Evolutionary conservation across 169 alveolate genomes (phyloP), one percentile per base, ranked within the genome.

Genomic region (Plasmodium blacklocki): DNA sequence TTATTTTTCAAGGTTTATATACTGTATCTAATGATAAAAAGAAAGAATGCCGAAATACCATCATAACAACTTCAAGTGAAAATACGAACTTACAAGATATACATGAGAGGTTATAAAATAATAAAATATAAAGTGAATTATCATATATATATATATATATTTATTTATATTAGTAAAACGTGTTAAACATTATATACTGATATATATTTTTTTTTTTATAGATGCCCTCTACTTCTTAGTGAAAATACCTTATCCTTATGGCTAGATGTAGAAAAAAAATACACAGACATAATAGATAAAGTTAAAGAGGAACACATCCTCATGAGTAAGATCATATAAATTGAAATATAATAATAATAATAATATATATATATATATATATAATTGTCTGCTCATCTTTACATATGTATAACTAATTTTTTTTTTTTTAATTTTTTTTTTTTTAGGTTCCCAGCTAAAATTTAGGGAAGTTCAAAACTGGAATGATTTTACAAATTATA

Each of bases 261-360:
- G 88, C 63, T 74, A 23, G 73, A 74, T 19, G 73, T 45, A 14
- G 70, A 74, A 7, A 74, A 74, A 58, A 74, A 59, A 11, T 74
- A 74, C 64, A 29, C 54, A 74, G 88, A 74, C 45, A 74, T 74
- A 59, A 74, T 74, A 58, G 88, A 74, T 19, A 58, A 66, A 59
- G 29, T 74, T 50, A 74, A 50, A 50, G 73, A 74, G 39, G 88
- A 74, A 66, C 88, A 74, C 45, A 49, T 39, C 19, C 52, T 14
- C 18, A 54, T 60, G 59, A 59, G 88, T 74, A 74, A 74, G 58
- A 14, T 47, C 4, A 4, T 21, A 39, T 3, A 26, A 11, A 0
- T 29, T 19, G 19, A n/a, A 56, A 50, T 39, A 45, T 14, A 56
- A 52, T 12, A 39, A 11, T 29, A 64, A 64, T 6, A 23, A 11